Conservation (phyloP, 1,284 basidiomycete species). For the Ganoderma lucidum region DNA sequence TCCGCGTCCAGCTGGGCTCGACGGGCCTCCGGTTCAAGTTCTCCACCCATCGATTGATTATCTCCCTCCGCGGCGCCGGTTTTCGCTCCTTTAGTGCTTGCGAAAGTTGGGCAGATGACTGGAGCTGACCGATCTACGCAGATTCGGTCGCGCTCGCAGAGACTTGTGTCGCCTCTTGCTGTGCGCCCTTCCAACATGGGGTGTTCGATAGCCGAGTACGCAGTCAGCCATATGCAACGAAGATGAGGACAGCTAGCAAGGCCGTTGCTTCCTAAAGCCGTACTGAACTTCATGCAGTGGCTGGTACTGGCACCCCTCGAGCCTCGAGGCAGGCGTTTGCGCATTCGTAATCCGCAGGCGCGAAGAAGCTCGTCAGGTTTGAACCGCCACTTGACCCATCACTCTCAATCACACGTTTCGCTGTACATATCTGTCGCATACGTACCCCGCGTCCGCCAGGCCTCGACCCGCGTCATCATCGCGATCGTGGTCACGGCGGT, state of each 20-base stretch:
- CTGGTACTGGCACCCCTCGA: not conserved
- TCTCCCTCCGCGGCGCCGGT: conserved; percentile 2
- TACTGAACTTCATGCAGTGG: not conserved
- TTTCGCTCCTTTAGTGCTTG: not conserved
- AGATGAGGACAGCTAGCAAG: not conserved
- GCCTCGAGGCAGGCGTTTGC: not conserved
- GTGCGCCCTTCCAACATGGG: not conserved
- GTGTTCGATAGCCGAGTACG: too few species aligned
- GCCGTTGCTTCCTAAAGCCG: not conserved
- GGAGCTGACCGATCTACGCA: not conserved
- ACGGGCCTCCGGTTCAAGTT: not conserved
- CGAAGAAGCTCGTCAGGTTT: not conserved
- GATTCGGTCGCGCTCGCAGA: not conserved
- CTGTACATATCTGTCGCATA: not conserved
- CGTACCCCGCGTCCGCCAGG: not conserved
- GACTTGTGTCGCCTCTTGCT: not conserved
- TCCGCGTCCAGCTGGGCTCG: not conserved
- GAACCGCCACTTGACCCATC: conserved; percentile 3
- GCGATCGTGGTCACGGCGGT: not conserved
- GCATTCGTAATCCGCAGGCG: not conserved
- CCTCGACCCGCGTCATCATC: not conserved
- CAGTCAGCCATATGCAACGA: not conserved
- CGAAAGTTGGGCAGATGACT: not conserved
- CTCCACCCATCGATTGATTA: conserved; percentile 7
- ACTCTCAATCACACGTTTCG: conserved; percentile 1